Conservation (phyloP, 2,329 filamentous ascomycete genomes). For the Colletotrichum chrysophilum region DNA sequence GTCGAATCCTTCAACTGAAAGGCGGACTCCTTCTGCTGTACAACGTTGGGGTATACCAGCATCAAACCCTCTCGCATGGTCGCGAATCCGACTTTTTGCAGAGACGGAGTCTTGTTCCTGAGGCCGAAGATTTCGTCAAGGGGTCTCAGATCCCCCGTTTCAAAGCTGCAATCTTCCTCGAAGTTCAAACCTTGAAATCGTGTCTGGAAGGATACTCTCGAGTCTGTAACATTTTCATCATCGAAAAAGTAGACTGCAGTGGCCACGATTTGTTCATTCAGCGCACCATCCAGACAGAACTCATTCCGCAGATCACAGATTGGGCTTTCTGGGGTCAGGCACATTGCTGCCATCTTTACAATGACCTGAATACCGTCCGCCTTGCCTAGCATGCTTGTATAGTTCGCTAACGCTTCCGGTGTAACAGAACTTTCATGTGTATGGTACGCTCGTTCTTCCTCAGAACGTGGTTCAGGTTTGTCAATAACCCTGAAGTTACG, state of each 20-base stretch:
- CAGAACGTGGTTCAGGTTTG: neutral
- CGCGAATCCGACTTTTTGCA: constrained; percentile 7
- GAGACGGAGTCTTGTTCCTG: neutral
- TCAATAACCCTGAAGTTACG: neutral
- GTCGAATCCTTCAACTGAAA: constrained; percentile 16
- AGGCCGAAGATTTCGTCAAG: neutral
- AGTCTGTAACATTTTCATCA: constrained; percentile 31
- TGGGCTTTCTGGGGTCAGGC: neutral
- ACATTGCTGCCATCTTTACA: neutral
- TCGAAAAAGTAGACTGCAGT: constrained; percentile 33
- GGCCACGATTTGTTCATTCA: constrained; percentile 30
- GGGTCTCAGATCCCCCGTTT: neutral
- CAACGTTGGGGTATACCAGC: constrained; percentile 20
- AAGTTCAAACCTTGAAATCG: neutral
- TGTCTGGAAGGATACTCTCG: neutral
- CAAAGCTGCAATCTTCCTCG: neutral
- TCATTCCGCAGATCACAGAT: neutral
- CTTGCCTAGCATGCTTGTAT: neutral
- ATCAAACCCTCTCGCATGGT: constrained; percentile 9
- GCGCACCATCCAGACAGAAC: neutral
- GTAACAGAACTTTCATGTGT: neutral
- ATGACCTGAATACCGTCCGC: neutral
- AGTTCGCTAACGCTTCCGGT: neutral
- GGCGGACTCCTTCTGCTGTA: constrained; percentile 13
- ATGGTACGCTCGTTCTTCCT: neutral